Evolutionary conservation across 306 rosid species (phyloP).

Genomic region (Astragalus membranaceus): DNA sequence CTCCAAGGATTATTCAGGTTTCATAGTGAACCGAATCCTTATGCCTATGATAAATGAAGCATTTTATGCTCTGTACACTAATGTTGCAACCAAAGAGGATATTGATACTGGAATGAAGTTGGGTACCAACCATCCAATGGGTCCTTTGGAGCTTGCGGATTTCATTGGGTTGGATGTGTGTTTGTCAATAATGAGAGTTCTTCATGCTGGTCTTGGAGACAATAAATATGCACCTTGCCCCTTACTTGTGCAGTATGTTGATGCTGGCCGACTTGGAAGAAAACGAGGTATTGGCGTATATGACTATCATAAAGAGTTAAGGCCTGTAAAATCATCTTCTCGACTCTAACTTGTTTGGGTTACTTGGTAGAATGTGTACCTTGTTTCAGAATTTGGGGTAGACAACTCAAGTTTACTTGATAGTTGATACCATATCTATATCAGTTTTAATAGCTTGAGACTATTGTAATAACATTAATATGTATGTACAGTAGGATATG

Average conservation of each 20-base stretch:
- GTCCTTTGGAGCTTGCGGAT: conserved; percentile 93
- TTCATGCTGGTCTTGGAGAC: conserved; percentile 83
- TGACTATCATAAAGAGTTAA: conserved; percentile 34
- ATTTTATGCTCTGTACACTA: conserved; percentile 60
- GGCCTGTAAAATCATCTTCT: conserved; percentile 34
- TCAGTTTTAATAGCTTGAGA: too few species aligned
- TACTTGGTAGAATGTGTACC: neutral
- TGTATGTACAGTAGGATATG: too few species aligned
- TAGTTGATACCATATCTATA: too few species aligned
- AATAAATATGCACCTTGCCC: conserved; percentile 83
- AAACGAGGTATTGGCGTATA: conserved; percentile 87
- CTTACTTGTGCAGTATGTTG: conserved; percentile 74
- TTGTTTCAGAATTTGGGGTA: neutral
- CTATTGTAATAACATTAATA: too few species aligned
- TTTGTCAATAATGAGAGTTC: conserved; percentile 85
- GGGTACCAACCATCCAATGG: conserved; percentile 96
- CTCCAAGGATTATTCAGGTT: conserved; percentile 80
- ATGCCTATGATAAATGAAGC: conserved; percentile 97
- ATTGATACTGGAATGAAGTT: conserved; percentile 87
- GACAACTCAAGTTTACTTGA: too few species aligned
- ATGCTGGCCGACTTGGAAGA: conserved; percentile 81
- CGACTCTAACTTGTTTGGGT: conserved; percentile 32
- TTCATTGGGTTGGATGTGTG: conserved; percentile 95
- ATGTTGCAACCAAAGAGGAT: conserved; percentile 86
- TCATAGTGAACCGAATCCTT: conserved; percentile 75